phyloP scores from a whole-genome alignment of 1,139 yeast genomes.

The Zhuliangozyma blackwelliae region DNA sequence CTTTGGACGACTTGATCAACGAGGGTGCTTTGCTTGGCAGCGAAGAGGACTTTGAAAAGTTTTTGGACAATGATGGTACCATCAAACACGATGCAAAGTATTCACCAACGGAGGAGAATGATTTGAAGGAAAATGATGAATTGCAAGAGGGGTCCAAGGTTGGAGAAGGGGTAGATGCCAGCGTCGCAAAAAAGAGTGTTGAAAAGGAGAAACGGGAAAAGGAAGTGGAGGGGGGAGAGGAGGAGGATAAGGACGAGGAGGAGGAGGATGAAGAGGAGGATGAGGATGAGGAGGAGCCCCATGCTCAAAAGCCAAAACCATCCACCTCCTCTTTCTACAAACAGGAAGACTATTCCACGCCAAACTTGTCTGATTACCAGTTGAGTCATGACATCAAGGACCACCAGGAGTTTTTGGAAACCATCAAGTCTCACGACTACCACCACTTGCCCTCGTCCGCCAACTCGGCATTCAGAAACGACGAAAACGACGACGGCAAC shows the following conservation, averaged over 20 bases:
- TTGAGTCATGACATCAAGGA: conserved; percentile 37
- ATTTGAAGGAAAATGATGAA: neutral
- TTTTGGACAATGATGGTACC: conserved; percentile 50
- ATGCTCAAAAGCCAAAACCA: neutral
- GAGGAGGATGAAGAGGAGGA: conserved; percentile 3
- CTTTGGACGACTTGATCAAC: conserved; percentile 51
- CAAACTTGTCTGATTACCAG: conserved; percentile 46
- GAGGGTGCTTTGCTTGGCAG: conserved; percentile 61
- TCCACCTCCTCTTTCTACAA: conserved; percentile 14
- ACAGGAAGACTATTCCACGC: conserved; percentile 37
- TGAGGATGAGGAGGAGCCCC: conserved; percentile 2
- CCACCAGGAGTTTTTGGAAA: conserved; percentile 33
- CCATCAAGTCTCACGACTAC: conserved; percentile 37
- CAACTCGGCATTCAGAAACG: neutral
- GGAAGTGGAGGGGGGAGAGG: conserved; percentile 8
- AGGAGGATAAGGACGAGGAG: conserved; percentile 13
- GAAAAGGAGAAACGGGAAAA: conserved; percentile 2
- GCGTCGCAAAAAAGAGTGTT: no score
- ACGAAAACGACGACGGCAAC: neutral
- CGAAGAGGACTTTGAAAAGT: conserved; percentile 50
- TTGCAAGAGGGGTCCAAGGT: conserved; percentile 3
- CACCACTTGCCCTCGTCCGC: conserved; percentile 27
- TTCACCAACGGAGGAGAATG: conserved; percentile 8
- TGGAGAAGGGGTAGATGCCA: neutral
- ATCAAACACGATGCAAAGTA: conserved; percentile 44